These are phyloP conservation scores for Penicillium sp. DNA, from an alignment of 2,329 filamentous ascomycete species.

Conservation along the genomic window DNA sequence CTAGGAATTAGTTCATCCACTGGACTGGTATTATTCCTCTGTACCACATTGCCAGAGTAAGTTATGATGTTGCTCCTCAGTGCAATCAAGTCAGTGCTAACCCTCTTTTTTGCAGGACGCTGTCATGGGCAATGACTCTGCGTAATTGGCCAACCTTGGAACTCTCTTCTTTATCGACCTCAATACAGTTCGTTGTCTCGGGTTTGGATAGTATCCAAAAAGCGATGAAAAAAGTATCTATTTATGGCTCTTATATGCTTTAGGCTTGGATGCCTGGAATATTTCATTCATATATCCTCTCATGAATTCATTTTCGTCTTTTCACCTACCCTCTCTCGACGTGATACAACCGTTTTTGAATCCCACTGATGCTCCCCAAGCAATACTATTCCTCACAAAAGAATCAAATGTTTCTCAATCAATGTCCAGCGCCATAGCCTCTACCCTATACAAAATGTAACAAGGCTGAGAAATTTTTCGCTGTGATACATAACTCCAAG, in stretches of 20 bases:
- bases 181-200: conserved; percentile 1
- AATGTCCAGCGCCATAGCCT: neutral
- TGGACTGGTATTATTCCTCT: conserved; percentile 25
- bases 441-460: neutral
- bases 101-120: conserved; percentile 23
- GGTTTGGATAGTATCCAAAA: neutral
- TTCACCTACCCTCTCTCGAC: neutral
- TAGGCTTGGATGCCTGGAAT: conserved; percentile 7
- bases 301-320: conserved; percentile 1
- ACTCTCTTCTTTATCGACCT: neutral
- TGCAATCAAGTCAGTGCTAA: neutral
- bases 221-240: conserved; percentile 8
- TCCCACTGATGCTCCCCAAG: neutral
- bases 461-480: neutral
- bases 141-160: conserved; percentile 4
- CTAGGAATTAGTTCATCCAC: conserved; percentile 19
- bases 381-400: neutral
- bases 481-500: neutral
- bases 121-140: conserved; percentile 29
- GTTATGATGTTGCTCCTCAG: conserved; percentile 20
- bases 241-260: conserved; percentile 4
- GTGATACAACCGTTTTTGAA: neutral
- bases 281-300: conserved; percentile 8
- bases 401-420: neutral
- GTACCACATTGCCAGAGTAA: conserved; percentile 68